phyloP scores from a whole-genome alignment of 164 flowering plant genomes.

The Vitis riparia region DNA sequence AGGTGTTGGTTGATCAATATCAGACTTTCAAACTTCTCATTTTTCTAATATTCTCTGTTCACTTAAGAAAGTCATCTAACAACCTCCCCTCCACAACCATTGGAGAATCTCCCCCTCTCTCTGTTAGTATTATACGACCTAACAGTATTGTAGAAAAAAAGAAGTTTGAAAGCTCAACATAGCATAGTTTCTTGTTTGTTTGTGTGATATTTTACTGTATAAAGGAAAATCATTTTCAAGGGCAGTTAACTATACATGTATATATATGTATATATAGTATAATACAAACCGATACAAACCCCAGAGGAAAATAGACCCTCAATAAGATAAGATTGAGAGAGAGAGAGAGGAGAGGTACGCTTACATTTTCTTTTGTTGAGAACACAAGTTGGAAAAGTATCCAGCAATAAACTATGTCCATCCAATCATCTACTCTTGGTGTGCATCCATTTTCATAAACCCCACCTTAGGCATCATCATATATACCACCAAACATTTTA shows the following conservation, averaged over 20 bases:
- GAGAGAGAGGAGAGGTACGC: conserved; percentile 9
- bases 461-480: conserved; percentile 34
- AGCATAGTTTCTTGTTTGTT: too few species aligned
- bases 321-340: conserved; percentile 11
- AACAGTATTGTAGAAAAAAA: not conserved
- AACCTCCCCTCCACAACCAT: conserved; percentile 10
- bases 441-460: conserved; percentile 38
- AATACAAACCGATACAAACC: not conserved
- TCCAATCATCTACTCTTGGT: conserved; percentile 46
- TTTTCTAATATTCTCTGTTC: conserved; percentile 10
- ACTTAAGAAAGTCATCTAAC: conserved; percentile 6
- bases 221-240: too few species aligned
- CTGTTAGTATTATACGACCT: not conserved
- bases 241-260: too few species aligned
- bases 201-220: too few species aligned
- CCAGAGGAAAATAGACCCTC: not conserved
- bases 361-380: not conserved
- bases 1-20: conserved; percentile 18
- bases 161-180: too few species aligned
- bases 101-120: conserved; percentile 21
- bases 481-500: conserved; percentile 24
- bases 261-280: not conserved
- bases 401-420: conserved; percentile 33
- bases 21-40: conserved; percentile 11
- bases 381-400: conserved; percentile 33